Conservation (phyloP, 2,329 filamentous ascomycete species). For the Colletotrichum noveboracense region DNA sequence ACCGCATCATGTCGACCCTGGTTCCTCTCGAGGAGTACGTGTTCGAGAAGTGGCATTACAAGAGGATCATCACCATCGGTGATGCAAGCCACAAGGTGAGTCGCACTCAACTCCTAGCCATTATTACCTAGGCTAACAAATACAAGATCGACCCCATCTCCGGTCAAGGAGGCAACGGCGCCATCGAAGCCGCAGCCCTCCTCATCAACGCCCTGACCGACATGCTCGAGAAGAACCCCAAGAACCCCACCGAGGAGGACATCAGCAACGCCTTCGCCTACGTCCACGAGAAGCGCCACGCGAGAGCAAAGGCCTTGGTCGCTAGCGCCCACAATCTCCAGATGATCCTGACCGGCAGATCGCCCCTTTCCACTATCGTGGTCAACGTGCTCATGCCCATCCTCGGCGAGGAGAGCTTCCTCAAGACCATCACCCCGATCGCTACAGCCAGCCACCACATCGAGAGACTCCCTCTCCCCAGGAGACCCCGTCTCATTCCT, state of each 20-base stretch:
- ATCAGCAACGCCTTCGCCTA: background rate
- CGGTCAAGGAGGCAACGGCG: constrained; percentile 30
- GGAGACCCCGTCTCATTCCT: background rate
- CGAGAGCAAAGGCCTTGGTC: background rate
- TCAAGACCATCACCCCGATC: background rate
- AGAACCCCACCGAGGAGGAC: background rate
- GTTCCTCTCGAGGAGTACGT: constrained; percentile 33
- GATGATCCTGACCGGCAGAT: background rate
- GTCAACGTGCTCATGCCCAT: background rate
- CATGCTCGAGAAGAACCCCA: background rate
- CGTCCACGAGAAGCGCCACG: constrained; percentile 2
- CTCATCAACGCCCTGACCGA: constrained; percentile 22
- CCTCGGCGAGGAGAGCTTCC: background rate
- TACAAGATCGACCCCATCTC: constrained; percentile 26
- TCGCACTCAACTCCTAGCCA: too few relatives aligned
- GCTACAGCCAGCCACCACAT: background rate
- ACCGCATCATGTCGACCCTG: constrained; percentile 31
- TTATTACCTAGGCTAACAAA: background rate
- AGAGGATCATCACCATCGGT: constrained; percentile 42
- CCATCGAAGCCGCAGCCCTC: constrained; percentile 28
- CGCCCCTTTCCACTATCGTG: background rate
- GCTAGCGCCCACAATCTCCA: background rate
- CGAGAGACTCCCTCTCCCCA: background rate
- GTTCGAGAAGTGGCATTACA: constrained; percentile 42
- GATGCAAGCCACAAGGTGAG: constrained; percentile 46